These are phyloP conservation scores for Microcera coccophila DNA, from an alignment of 2,329 filamentous ascomycete genomes.

Conservation along the genomic window DNA sequence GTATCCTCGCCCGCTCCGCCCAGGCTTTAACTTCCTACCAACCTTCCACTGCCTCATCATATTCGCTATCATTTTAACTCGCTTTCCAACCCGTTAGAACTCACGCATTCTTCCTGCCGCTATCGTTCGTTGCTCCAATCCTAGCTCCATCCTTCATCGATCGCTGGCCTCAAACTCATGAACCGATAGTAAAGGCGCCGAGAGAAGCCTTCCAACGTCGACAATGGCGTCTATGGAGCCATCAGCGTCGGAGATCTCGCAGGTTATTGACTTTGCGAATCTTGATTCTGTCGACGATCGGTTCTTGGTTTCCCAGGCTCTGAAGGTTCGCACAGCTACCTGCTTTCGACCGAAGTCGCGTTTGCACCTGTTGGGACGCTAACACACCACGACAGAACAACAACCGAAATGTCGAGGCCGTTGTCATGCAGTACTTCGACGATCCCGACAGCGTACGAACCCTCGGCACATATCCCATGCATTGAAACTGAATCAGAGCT, in stretches of 20 bases:
- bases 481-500: slow-evolving; percentile 9
- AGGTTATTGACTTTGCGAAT: slow-evolving; percentile 41
- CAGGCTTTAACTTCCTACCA: background rate
- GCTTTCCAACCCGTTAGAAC: too few species aligned
- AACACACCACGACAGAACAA: slow-evolving; percentile 33
- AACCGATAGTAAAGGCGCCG: background rate
- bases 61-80: background rate
- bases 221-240: slow-evolving; percentile 35
- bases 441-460: slow-evolving; percentile 34
- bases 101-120: background rate
- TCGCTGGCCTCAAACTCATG: background rate
- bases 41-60: background rate
- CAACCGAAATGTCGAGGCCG: slow-evolving; percentile 44
- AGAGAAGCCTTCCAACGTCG: background rate
- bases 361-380: background rate
- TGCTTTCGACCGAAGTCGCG: background rate
- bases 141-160: background rate
- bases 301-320: slow-evolving; percentile 37
- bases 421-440: slow-evolving; percentile 52
- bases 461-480: background rate
- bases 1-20: background rate
- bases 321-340: slow-evolving; percentile 42
- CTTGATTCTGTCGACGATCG: slow-evolving; percentile 37
- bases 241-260: slow-evolving; percentile 34
- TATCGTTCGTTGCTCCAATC: background rate